Percentiles rank a stretch among this genome's conserved stretches.
Conservation (phyloP, 257 asterid species). For the Fraxinus cuspidata region DNA sequence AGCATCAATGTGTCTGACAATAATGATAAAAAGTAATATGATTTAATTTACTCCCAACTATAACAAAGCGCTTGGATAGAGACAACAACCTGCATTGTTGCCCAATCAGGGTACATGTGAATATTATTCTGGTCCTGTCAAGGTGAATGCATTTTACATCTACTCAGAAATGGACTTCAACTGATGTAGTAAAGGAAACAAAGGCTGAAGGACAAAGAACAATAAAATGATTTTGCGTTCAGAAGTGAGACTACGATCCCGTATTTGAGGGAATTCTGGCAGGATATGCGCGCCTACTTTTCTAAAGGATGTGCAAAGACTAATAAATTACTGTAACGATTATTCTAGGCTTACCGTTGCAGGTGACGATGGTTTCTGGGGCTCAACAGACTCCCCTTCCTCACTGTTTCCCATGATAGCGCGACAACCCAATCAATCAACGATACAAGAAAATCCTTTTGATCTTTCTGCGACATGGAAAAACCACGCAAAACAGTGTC, state of each 20-base stretch:
- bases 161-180: slow-evolving; percentile 23
- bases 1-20: slow-evolving; percentile 1
- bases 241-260: background rate
- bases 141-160: slow-evolving; percentile 23
- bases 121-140: slow-evolving; percentile 77
- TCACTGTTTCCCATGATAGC: slow-evolving; percentile 73
- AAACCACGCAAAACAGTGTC: background rate
- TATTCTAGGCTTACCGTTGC: background rate
- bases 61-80: background rate
- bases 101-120: slow-evolving; percentile 91
- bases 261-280: background rate
- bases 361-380: slow-evolving; percentile 45
- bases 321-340: background rate
- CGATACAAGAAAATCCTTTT: slow-evolving; percentile 10
- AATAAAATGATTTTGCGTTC: background rate
- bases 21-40: background rate
- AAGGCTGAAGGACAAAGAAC: background rate
- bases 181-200: background rate
- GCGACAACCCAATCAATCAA: background rate
- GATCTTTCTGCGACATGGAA: slow-evolving; percentile 12
- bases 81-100: slow-evolving; percentile 79
- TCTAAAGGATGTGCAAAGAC: background rate
- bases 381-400: slow-evolving; percentile 59
- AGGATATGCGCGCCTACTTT: background rate
- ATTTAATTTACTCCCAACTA: background rate